Evolutionary conservation across 495 filamentous ascomycete genomes (phyloP).

Genomic region (Neurospora sp.): DNA sequence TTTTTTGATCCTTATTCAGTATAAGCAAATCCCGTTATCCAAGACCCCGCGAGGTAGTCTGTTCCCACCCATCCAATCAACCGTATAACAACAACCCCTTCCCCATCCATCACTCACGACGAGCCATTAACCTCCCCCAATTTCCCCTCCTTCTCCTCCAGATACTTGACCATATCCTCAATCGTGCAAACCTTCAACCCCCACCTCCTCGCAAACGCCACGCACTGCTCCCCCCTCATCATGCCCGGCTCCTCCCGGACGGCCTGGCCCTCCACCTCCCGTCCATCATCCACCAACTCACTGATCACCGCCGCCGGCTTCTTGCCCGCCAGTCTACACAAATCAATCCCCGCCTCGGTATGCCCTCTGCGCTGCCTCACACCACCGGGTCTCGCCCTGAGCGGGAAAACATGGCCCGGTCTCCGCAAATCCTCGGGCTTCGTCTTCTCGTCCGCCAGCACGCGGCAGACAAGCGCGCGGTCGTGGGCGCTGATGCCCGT

Average conservation of each 20-base stretch:
- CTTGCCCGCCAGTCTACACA: conserved; percentile 73
- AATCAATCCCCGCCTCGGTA: conserved; percentile 85
- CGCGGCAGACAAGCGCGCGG: conserved; percentile 69
- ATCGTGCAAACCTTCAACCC: conserved; percentile 92
- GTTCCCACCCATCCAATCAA: background rate
- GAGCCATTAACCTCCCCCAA: conserved; percentile 27
- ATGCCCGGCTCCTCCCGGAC: conserved; percentile 59
- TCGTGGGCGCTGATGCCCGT: conserved; percentile 90
- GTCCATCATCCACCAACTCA: conserved; percentile 75
- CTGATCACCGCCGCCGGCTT: conserved; percentile 70
- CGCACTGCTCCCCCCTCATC: conserved; percentile 86
- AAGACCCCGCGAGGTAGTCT: background rate
- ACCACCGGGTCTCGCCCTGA: conserved; percentile 64
- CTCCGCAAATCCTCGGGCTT: conserved; percentile 56
- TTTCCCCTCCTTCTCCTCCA: conserved; percentile 58
- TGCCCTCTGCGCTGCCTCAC: conserved; percentile 61
- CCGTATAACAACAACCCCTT: background rate
- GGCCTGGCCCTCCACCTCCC: conserved; percentile 46
- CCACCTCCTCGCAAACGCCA: conserved; percentile 80
- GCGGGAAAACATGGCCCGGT: conserved; percentile 83
- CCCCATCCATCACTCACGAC: background rate
- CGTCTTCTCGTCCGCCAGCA: conserved; percentile 58
- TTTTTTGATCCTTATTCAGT: background rate
- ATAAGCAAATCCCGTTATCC: background rate
- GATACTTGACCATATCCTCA: conserved; percentile 71